Base-by-base conservation (phyloP, 2,329 filamentous ascomycete genomes). In the Pestalotiopsis sp. region DNA sequence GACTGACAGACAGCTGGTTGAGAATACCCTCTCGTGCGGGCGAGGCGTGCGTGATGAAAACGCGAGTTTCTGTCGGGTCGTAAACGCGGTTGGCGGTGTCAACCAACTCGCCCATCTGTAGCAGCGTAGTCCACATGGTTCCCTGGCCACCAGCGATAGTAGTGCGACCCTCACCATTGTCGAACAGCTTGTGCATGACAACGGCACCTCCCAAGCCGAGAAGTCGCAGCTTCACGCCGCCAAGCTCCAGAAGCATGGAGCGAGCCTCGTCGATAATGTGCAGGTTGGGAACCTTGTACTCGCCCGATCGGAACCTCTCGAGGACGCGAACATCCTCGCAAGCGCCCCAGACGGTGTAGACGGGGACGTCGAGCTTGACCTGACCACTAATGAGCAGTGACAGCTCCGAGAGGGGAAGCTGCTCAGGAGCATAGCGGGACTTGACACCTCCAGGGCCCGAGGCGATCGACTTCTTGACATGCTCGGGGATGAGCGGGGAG, bases 111-210 rank as follows among this genome's bases (percentile, higher is more conserved):
- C 96, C 96, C 92, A 99, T 99, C 82, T 99, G 96, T 72, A 99
- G 83, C 38, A 99, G 85, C 6, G 96, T 99, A 7, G 96, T 99
- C 96, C 96, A 99, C 96, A 99, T 99, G 60, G 96, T 99, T 71
- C 96, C 96, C 81, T 99, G 96, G 23, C 96, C 96, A 79, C 96
- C 96, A 25, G 96, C 96, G 81, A 99, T 99, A 2, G 97, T 99
- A 64, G 96, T 99, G 81, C 95, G 91, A 70, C 96, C 96, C 79
- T 99, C 96, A 67, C 96, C 96, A 74, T 99, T 99, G 81, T 99
- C 96, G 77, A 99, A 99, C 20, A 99, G 89, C 87, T 99, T 99
- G 87, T 99, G 96, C 94, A 99, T 99, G 70, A 99, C 96, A 4
- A 99, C 95, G 6, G 96, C 96, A 76, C 96, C 96, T 73, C 96